phyloP scores from a whole-genome alignment of 257 asterid genomes.

The Penstemon eatonii region DNA sequence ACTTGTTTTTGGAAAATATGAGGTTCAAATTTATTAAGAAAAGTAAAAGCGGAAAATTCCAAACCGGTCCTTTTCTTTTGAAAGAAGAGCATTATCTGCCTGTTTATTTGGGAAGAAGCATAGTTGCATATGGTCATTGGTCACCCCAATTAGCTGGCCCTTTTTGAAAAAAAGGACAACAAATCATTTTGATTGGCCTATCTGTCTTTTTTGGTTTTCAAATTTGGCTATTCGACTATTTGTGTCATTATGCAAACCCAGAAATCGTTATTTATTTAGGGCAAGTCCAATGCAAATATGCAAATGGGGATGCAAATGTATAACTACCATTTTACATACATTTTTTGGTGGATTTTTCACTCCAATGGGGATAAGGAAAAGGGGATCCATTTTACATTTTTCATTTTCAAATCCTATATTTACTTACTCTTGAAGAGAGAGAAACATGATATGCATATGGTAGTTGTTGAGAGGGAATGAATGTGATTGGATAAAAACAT shows the following conservation, averaged over 20 bases:
- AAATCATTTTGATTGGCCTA: conserved; percentile 13
- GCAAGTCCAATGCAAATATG: no score
- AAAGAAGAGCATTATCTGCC: neutral
- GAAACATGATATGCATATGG: no score
- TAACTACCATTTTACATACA: no score
- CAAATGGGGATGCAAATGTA: no score
- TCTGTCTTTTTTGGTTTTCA: conserved; percentile 27
- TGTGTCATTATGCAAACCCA: conserved; percentile 13
- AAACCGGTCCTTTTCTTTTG: neutral
- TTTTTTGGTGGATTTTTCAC: no score
- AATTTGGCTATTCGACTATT: conserved; percentile 31
- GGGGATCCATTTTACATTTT: no score
- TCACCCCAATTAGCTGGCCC: conserved; percentile 26
- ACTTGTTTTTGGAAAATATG: conserved; percentile 8
- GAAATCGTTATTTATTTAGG: conserved; percentile 4
- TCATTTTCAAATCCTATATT: no score
- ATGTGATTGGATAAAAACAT: no score
- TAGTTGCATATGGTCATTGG: conserved; percentile 13
- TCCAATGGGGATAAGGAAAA: no score
- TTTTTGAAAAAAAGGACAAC: conserved; percentile 18
- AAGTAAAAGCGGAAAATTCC: neutral
- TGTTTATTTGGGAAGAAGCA: neutral
- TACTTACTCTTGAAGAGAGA: no score
- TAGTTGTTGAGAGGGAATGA: no score
- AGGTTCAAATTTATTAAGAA: conserved; percentile 13